These are phyloP conservation scores for Lactifluus subvellereus DNA, from an alignment of 768 basidiomycete genomes.

Conservation along the genomic window DNA sequence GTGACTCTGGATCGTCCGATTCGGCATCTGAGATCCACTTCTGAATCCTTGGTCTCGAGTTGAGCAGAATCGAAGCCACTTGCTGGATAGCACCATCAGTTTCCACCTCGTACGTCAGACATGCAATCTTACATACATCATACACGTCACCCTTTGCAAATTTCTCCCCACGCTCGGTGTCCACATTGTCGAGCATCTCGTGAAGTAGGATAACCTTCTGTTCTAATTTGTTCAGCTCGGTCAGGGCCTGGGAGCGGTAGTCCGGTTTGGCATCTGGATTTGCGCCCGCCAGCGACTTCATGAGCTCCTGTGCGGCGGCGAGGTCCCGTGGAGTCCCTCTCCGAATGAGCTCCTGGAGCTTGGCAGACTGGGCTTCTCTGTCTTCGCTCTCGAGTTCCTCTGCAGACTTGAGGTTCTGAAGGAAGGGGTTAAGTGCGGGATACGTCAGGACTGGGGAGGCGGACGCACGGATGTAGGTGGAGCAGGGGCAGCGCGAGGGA, in stretches of 20 bases:
- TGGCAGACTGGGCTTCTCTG: slow-evolving; percentile 89
- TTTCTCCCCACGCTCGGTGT: slow-evolving; percentile 60
- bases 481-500: slow-evolving; percentile 31
- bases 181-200: slow-evolving; percentile 94
- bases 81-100: slow-evolving; percentile 46
- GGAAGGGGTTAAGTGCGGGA: neutral
- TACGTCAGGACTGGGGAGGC: neutral
- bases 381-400: slow-evolving; percentile 97
- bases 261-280: slow-evolving; percentile 94
- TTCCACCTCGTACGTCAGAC: neutral
- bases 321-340: slow-evolving; percentile 94
- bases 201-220: slow-evolving; percentile 93
- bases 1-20: slow-evolving; percentile 80
- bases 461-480: slow-evolving; percentile 40
- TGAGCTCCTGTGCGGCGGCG: slow-evolving; percentile 91
- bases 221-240: slow-evolving; percentile 90
- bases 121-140: slow-evolving; percentile 60
- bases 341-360: slow-evolving; percentile 97
- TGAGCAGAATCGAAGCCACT: slow-evolving; percentile 75
- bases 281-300: slow-evolving; percentile 93
- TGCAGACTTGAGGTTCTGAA: slow-evolving; percentile 84
- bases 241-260: slow-evolving; percentile 83
- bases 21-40: slow-evolving; percentile 97
- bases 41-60: slow-evolving; percentile 90
- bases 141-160: slow-evolving; percentile 91